phyloP scores from a whole-genome alignment of 768 basidiomycete genomes.

The Boletus coccyginus region DNA sequence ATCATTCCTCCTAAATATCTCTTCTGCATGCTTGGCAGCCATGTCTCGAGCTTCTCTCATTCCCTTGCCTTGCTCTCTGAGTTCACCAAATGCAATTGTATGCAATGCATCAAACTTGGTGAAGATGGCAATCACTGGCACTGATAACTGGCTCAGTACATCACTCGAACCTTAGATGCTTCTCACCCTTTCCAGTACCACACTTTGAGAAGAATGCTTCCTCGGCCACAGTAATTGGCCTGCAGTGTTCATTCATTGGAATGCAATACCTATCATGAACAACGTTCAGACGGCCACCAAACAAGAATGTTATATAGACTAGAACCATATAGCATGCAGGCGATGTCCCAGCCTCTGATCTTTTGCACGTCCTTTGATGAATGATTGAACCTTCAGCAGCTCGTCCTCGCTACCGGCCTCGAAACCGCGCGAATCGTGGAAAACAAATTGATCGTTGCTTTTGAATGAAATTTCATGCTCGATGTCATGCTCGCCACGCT shows the following conservation, averaged over 20 bases:
- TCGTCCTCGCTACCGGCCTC: constrained; percentile 34
- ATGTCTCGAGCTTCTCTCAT: too few species aligned
- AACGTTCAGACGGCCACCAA: too few species aligned
- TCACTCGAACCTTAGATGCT: background rate
- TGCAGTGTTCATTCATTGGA: constrained; percentile 19
- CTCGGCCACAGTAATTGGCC: constrained; percentile 29
- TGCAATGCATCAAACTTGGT: too few species aligned
- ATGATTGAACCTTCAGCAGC: constrained; percentile 28
- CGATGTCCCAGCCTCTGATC: constrained; percentile 19
- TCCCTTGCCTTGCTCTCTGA: too few species aligned
- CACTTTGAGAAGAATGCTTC: constrained; percentile 29
- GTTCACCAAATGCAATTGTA: too few species aligned
- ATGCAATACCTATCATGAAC: constrained; percentile 38
- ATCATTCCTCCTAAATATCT: too few species aligned
- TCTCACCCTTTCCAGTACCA: constrained; percentile 9
- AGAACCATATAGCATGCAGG: constrained; percentile 22
- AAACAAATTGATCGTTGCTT: constrained; percentile 35
- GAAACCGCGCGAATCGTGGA: constrained; percentile 43
- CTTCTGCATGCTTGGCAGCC: too few species aligned
- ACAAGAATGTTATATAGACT: too few species aligned
- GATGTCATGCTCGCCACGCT: constrained; percentile 12
- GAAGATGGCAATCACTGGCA: constrained; percentile 19
- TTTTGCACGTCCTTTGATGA: constrained; percentile 28
- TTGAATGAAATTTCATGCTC: constrained; percentile 17
- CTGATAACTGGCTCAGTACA: constrained; percentile 14